These are phyloP conservation scores for Cyclotella cryptica DNA, from an alignment of 108 stramenopile genomes.

Conservation along the genomic window DNA sequence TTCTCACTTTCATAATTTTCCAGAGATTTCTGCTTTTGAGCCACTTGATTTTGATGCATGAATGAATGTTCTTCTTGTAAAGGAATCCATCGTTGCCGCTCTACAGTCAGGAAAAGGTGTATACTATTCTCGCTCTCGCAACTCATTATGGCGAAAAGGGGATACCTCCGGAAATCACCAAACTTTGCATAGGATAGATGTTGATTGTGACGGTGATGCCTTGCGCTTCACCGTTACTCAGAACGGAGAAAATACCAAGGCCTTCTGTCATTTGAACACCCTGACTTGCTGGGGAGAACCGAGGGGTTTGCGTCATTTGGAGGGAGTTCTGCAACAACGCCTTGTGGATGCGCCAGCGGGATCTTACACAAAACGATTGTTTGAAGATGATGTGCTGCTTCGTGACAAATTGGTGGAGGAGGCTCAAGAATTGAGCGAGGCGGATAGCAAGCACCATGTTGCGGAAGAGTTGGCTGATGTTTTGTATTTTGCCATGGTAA, in stretches of 20 bases:
- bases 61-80: background rate
- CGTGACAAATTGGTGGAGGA: slow-evolving; percentile 98
- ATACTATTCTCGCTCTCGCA: slow-evolving; percentile 92
- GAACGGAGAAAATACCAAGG: slow-evolving; percentile 70
- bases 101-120: slow-evolving; percentile 90
- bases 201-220: slow-evolving; percentile 98
- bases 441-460: slow-evolving; percentile 81
- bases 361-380: slow-evolving; percentile 96
- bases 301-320: slow-evolving; percentile 86
- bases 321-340: slow-evolving; percentile 80
- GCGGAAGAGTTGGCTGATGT: slow-evolving; percentile 97
- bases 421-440: slow-evolving; percentile 97
- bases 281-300: slow-evolving; percentile 93
- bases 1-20: slow-evolving; percentile 3
- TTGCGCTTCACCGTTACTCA: slow-evolving; percentile 93
- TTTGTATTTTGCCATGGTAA: slow-evolving; percentile 95
- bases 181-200: slow-evolving; percentile 84
- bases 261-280: slow-evolving; percentile 93
- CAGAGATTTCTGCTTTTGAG: background rate
- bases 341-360: slow-evolving; percentile 87
- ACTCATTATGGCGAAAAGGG: slow-evolving; percentile 94
- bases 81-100: slow-evolving; percentile 84
- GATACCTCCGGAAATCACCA: slow-evolving; percentile 95
- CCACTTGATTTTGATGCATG: background rate
- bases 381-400: slow-evolving; percentile 88